Evolutionary conservation across 192 early-diverging fungal genomes (phyloP).

Genomic region (Haplosporangium gracile): DNA sequence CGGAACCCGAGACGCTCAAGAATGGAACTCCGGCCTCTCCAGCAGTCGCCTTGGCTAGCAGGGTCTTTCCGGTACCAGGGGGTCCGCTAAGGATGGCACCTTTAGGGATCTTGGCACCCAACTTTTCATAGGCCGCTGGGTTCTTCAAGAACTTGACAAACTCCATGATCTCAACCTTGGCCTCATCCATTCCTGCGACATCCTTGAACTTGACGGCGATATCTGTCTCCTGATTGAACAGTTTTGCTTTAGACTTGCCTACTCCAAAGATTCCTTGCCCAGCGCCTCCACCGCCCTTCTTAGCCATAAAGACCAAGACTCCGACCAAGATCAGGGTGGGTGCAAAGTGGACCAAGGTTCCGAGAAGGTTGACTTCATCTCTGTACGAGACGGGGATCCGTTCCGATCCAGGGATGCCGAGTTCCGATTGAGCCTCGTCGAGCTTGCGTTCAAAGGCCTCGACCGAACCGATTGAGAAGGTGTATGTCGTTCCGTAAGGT

Average conservation of each 20-base stretch:
- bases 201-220: constrained; percentile 99
- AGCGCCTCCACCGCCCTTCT: constrained; percentile 76
- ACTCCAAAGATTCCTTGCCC: constrained; percentile 94
- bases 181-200: constrained; percentile 99
- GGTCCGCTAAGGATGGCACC: constrained; percentile 96
- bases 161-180: constrained; percentile 99
- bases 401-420: constrained; percentile 90
- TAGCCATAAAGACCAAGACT: constrained; percentile 88
- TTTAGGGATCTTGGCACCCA: constrained; percentile 99
- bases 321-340: constrained; percentile 94
- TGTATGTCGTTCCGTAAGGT: constrained; percentile 63
- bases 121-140: constrained; percentile 88
- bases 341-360: constrained; percentile 89
- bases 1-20: constrained; percentile 97
- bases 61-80: constrained; percentile 98
- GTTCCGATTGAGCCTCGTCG: constrained; percentile 89
- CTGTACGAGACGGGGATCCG: constrained; percentile 94
- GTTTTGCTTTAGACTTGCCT: constrained; percentile 93
- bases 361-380: constrained; percentile 81
- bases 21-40: constrained; percentile 99
- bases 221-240: constrained; percentile 98
- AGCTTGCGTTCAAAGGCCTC: constrained; percentile 96
- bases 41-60: constrained; percentile 98
- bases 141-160: constrained; percentile 99
- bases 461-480: constrained; percentile 94